Evolutionary conservation across 495 filamentous ascomycete genomes (phyloP).

Genomic region (Penicillium longicatenatum): DNA sequence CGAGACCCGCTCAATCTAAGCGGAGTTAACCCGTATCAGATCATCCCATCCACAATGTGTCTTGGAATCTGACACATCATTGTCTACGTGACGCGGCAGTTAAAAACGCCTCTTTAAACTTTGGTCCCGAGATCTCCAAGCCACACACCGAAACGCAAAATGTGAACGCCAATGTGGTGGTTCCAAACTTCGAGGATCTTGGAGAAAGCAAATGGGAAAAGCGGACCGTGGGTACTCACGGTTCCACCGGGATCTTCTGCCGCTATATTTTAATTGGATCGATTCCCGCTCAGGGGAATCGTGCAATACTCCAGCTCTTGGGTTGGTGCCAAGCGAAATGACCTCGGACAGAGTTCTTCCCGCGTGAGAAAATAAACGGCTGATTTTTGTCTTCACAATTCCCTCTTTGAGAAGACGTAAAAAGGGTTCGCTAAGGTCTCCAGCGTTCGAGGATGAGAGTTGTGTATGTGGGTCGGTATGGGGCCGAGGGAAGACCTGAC

Average conservation of each 20-base stretch:
- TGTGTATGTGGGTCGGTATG: background rate
- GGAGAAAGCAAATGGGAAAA: background rate
- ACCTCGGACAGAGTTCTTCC: background rate
- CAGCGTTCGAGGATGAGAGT: constrained; percentile 4
- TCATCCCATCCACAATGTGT: constrained; percentile 14
- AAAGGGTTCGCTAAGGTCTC: background rate
- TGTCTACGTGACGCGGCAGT: constrained; percentile 11
- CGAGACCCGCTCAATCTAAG: background rate
- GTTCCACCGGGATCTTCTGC: constrained; percentile 22
- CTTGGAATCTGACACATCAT: constrained; percentile 22
- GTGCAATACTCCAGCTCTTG: background rate
- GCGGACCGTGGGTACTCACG: constrained; percentile 2
- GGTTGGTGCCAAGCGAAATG: background rate
- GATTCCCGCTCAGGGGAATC: background rate
- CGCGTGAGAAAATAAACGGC: background rate
- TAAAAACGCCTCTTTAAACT: constrained; percentile 1
- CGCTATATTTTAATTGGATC: constrained; percentile 11
- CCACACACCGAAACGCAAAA: background rate
- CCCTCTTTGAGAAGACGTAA: background rate
- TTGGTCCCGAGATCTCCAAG: constrained; percentile 3
- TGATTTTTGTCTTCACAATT: background rate
- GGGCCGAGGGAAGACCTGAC: constrained; percentile 4
- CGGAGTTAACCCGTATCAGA: constrained; percentile 19
- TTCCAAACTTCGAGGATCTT: background rate
- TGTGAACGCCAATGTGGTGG: background rate